A percentile compares a stretch with the other conserved stretches of the same genome.
These are phyloP conservation scores for Ogataea hybrid DNA, from an alignment of 1,139 yeast species.

Conservation along the genomic window DNA sequence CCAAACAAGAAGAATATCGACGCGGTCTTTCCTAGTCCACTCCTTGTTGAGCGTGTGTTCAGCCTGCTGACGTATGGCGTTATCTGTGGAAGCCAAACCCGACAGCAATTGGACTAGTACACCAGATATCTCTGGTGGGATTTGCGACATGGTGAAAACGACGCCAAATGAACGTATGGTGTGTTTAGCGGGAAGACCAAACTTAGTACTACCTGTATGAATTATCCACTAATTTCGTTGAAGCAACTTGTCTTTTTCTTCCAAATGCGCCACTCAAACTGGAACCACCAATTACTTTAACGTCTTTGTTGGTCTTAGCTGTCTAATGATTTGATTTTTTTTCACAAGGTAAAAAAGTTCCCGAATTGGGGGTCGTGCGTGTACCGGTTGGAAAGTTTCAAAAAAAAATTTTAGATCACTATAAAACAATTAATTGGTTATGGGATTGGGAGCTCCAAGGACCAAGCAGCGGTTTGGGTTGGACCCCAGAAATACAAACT, in stretches of 20 bases:
- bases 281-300: neutral
- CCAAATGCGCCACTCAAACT: neutral
- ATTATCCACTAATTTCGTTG: too few species aligned
- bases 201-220: neutral
- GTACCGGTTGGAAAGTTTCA: neutral
- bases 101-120: conserved; percentile 58
- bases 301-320: neutral
- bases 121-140: conserved; percentile 61
- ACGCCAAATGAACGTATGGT: conserved; percentile 4
- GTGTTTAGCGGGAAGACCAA: neutral
- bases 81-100: conserved; percentile 77
- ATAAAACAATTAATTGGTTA: conserved; percentile 23
- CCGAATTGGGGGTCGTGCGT: conserved; percentile 3
- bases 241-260: neutral
- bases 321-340: conserved; percentile 6
- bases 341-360: conserved; percentile 4
- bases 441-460: conserved; percentile 91
- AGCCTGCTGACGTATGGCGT: conserved; percentile 69
- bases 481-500: conserved; percentile 91
- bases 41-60: conserved; percentile 70
- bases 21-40: conserved; percentile 65
- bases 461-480: conserved; percentile 82
- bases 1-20: conserved; percentile 70
- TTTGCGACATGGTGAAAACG: conserved; percentile 43
- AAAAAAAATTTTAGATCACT: conserved; percentile 1